Base-by-base conservation (phyloP, 306 rosid genomes). In the Cicer cuneatum region DNA sequence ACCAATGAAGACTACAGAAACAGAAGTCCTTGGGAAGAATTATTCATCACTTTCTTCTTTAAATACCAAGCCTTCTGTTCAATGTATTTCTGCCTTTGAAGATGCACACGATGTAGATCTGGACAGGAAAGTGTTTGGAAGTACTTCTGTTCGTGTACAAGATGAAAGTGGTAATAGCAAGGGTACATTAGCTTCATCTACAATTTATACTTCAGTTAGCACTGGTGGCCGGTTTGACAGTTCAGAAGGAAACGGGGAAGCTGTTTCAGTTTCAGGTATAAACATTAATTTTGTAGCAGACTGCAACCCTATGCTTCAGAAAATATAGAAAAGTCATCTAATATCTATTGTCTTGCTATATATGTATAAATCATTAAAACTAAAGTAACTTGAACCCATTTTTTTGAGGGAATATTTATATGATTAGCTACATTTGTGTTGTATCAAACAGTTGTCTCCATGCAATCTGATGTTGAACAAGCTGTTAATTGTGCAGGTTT, bases 251-350 rank as follows among this genome's bases (percentile, higher is more conserved):
- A 29, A 29, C 0, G 35, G 35, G 35, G 35, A 29, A 29, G 35
- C 35, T 29, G 90, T 84, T 76, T 90, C 68, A 87, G 86, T 84
- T 49, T 88, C 96, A 86, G 97, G 97, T 92, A 89, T 8, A 64
- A 56, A 52, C 65, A 5, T 71, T 57, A 41, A 21, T 64, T 35
- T 37, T 66, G 13, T 29, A 10, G 64, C 49, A 33, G 18, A 49
- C 62, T 19, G 71, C 71, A 29, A 33, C 45, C 37, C 10, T 9
- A 3, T 18, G 41, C 45, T 16, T 13, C 59, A 24, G 10, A 15
- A 51, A 51, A 51, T 19, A 46, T 5, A 46, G 54, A 35, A 40
- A 38, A 29, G 35, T 3, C 46, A 10, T 4, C 57, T 53, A 40
- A 52, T 65, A 42, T 54, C 41, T 48, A 10, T 56, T 54, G 21